Evolutionary conservation across 305 asterid species (phyloP).

Genomic region (Plantago rigida): DNA sequence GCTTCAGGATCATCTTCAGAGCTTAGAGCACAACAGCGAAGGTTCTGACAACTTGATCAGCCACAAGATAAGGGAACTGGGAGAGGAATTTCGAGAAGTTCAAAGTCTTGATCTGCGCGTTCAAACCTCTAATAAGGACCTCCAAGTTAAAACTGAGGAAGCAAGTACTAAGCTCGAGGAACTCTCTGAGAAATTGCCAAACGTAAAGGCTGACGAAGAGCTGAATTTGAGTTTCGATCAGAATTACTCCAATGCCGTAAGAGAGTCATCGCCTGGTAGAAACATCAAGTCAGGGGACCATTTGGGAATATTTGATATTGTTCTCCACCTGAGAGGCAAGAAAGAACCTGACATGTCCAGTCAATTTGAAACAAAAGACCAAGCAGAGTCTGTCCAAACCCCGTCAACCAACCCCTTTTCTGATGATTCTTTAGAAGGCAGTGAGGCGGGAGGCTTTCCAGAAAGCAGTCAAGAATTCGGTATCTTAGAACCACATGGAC

Average conservation of each 20-base stretch:
- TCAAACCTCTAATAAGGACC: constrained; percentile 39
- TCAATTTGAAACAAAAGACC: too few species aligned
- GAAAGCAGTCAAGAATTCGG: neutral
- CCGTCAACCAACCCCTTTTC: too few species aligned
- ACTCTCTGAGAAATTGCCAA: constrained; percentile 47
- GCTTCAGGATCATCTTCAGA: constrained; percentile 42
- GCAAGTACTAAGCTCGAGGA: constrained; percentile 44
- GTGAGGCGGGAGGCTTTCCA: too few species aligned
- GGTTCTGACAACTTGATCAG: constrained; percentile 36
- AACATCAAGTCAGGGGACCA: constrained; percentile 19
- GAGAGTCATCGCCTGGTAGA: constrained; percentile 12
- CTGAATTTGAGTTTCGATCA: constrained; percentile 21
- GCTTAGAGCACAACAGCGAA: constrained; percentile 38
- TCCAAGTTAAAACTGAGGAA: constrained; percentile 43
- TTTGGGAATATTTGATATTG: constrained; percentile 31
- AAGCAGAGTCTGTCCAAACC: too few species aligned
- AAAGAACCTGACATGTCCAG: neutral
- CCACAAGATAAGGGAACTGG: constrained; percentile 46
- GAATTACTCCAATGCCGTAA: neutral
- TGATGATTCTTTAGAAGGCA: too few species aligned
- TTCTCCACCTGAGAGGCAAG: constrained; percentile 34
- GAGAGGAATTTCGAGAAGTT: constrained; percentile 40
- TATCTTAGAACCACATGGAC: neutral
- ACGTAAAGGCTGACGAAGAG: constrained; percentile 54
- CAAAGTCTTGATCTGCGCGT: constrained; percentile 49